Percentiles rank a stretch among this genome's conserved stretches.
These are phyloP conservation scores for Cercophora scortea DNA, from an alignment of 495 filamentous ascomycete species.

Conservation along the genomic window DNA sequence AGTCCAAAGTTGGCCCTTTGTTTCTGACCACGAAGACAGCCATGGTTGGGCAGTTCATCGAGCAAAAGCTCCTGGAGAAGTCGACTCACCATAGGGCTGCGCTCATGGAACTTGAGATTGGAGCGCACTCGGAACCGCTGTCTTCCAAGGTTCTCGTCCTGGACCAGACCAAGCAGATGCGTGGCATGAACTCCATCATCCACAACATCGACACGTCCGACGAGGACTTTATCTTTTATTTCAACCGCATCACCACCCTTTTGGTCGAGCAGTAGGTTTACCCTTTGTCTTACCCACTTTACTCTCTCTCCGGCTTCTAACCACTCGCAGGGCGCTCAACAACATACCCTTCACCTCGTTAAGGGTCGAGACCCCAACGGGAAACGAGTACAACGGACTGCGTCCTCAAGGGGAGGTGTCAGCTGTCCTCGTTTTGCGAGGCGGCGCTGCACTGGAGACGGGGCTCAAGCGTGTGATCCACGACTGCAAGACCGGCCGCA, in stretches of 20 bases:
- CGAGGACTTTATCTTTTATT: slow-evolving; percentile 96
- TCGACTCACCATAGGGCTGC: slow-evolving; percentile 73
- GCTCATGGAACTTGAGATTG: slow-evolving; percentile 61
- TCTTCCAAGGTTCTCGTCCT: slow-evolving; percentile 66
- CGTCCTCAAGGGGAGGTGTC: slow-evolving; percentile 60
- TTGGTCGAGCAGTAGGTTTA: slow-evolving; percentile 64
- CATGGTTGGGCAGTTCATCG: slow-evolving; percentile 88
- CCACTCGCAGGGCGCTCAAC: slow-evolving; percentile 55
- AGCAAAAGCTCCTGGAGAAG: slow-evolving; percentile 75
- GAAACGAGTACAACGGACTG: slow-evolving; percentile 60
- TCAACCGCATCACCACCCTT: slow-evolving; percentile 76
- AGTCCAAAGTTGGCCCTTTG: not conserved
- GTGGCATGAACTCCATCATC: slow-evolving; percentile 84
- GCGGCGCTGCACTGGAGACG: slow-evolving; percentile 78
- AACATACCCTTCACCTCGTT: slow-evolving; percentile 54
- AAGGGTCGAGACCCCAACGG: slow-evolving; percentile 61
- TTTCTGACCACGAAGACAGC: slow-evolving; percentile 37
- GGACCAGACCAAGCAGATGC: slow-evolving; percentile 65
- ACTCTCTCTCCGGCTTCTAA: slow-evolving; percentile 2
- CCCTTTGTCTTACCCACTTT: not conserved
- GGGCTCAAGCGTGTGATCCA: slow-evolving; percentile 83
- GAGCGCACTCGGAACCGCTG: slow-evolving; percentile 60
- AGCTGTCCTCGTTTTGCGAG: slow-evolving; percentile 81
- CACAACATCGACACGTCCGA: slow-evolving; percentile 69
- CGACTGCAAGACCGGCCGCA: slow-evolving; percentile 79